Conservation (phyloP, 305 asterid genomes). For the Fraxinus greggii region DNA sequence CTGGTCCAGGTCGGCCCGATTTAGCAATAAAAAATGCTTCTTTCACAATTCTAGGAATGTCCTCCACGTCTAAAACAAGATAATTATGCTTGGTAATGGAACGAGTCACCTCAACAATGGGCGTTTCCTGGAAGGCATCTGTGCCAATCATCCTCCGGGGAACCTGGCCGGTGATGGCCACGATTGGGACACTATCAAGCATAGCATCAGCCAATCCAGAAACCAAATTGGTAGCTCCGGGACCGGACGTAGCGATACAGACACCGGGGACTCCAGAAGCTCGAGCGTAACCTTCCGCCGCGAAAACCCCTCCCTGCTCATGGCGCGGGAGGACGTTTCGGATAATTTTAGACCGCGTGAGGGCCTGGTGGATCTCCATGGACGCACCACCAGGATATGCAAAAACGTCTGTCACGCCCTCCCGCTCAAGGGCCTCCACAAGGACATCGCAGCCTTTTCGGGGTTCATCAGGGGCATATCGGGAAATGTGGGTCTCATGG, state of each 20-base stretch:
- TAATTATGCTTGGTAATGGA: slow-evolving; percentile 61
- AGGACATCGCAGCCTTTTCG: slow-evolving; percentile 62
- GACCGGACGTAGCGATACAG: slow-evolving; percentile 71
- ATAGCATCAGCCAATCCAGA: slow-evolving; percentile 62
- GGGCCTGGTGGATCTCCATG: slow-evolving; percentile 66
- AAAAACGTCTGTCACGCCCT: slow-evolving; percentile 62
- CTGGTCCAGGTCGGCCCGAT: slow-evolving; percentile 71
- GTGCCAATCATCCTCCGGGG: slow-evolving; percentile 67
- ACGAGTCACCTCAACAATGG: slow-evolving; percentile 40
- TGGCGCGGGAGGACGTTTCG: slow-evolving; percentile 66
- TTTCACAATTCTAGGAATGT: slow-evolving; percentile 45
- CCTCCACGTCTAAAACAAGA: slow-evolving; percentile 58
- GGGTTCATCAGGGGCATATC: slow-evolving; percentile 52
- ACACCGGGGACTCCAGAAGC: slow-evolving; percentile 64
- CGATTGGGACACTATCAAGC: slow-evolving; percentile 55
- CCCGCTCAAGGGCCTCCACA: slow-evolving; percentile 67
- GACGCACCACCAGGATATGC: slow-evolving; percentile 72
- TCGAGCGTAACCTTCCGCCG: slow-evolving; percentile 73
- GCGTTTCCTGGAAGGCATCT: slow-evolving; percentile 65
- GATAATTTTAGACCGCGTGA: slow-evolving; percentile 50
- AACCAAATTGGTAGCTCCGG: slow-evolving; percentile 70
- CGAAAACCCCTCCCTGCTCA: slow-evolving; percentile 71
- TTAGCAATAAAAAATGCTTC: slow-evolving; percentile 37
- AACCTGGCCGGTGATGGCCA: slow-evolving; percentile 68
- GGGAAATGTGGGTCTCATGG: slow-evolving; percentile 31